These are phyloP conservation scores for Arxiozyma bovina DNA, from an alignment of 1,139 yeast genomes.

Conservation along the genomic window DNA sequence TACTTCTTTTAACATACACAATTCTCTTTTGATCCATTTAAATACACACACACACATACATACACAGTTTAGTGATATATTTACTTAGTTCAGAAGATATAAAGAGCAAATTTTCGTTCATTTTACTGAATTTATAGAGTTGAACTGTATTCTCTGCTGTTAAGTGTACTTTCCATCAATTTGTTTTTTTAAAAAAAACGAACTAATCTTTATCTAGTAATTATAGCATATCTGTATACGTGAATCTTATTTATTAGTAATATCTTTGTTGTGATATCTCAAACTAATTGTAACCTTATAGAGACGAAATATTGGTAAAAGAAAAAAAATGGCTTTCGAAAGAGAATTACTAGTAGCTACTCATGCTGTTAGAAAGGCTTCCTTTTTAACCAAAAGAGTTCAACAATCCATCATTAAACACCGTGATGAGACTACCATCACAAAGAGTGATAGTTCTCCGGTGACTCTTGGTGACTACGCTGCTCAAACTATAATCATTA, in stretches of 20 bases:
- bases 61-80: no score
- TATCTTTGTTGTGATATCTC: not conserved
- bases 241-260: no score
- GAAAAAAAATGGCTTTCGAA: conserved; percentile 28
- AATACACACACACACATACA: no score
- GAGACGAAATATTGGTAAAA: not conserved
- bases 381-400: conserved; percentile 64
- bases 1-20: not conserved
- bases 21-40: no score
- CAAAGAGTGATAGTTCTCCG: conserved; percentile 85
- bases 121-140: no score
- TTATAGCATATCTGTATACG: no score
- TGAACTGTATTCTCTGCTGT: no score
- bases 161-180: no score
- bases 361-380: conserved; percentile 83
- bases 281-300: not conserved
- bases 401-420: conserved; percentile 57
- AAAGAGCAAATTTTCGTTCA: no score
- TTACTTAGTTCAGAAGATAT: no score
- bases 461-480: conserved; percentile 96
- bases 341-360: conserved; percentile 72
- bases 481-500: conserved; percentile 86
- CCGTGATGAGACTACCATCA: conserved; percentile 51
- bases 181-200: no score
- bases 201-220: no score